A percentile compares a stretch with the other conserved stretches of the same genome.
Evolutionary conservation across 1,139 yeast genomes (phyloP).

Genomic region (Taphrina confusa): DNA sequence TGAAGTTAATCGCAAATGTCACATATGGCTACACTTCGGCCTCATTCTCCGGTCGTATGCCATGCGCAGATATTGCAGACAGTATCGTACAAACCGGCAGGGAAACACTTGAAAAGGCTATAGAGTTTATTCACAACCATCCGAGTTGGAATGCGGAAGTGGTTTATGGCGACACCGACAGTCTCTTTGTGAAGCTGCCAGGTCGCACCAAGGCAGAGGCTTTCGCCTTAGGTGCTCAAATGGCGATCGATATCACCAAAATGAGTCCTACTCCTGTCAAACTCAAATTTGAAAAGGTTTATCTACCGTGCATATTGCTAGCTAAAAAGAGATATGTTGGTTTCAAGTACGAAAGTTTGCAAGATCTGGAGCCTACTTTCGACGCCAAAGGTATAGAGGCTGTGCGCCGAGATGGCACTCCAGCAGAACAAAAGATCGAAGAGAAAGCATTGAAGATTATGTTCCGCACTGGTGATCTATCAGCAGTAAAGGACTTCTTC

Average conservation of each 20-base stretch:
- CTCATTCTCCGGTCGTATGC: conserved; percentile 94
- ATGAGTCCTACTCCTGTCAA: conserved; percentile 77
- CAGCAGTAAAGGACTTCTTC: conserved; percentile 66
- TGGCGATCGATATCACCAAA: conserved; percentile 65
- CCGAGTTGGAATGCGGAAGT: conserved; percentile 80
- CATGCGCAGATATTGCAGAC: conserved; percentile 91
- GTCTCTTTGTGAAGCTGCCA: conserved; percentile 84
- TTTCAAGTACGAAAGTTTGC: conserved; percentile 62
- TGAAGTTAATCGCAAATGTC: conserved; percentile 88
- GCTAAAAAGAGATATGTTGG: conserved; percentile 94
- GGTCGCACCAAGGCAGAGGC: conserved; percentile 79
- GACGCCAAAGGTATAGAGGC: conserved; percentile 98
- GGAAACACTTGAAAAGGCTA: conserved; percentile 68
- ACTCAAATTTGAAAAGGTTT: conserved; percentile 87
- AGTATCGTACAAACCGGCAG: conserved; percentile 90
- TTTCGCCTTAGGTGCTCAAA: conserved; percentile 67
- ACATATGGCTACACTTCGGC: conserved; percentile 97
- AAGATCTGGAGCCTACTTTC: conserved; percentile 63
- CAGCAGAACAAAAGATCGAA: conserved; percentile 82
- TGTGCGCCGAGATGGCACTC: conserved; percentile 88
- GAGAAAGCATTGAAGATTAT: conserved; percentile 63
- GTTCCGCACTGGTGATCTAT: conserved; percentile 71
- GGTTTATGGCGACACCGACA: conserved; percentile 95
- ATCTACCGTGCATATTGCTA: conserved; percentile 77
- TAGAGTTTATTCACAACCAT: conserved; percentile 63